Conservation (phyloP, 2,329 filamentous ascomycete genomes). For the Penicillium hesseltinei region DNA sequence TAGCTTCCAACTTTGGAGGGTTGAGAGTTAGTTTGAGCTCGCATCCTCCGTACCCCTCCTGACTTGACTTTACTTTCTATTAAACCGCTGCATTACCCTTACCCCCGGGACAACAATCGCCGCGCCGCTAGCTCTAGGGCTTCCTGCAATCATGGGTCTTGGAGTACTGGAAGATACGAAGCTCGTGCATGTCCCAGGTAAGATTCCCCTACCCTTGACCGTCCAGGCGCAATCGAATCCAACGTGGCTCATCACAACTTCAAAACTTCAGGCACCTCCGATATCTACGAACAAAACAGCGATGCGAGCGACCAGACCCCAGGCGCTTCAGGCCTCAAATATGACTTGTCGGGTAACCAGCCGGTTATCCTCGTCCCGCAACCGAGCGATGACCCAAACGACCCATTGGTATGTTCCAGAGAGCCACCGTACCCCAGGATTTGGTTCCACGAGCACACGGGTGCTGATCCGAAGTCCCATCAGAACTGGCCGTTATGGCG, state of each 20-base stretch:
- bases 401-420: conserved; percentile 64
- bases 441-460: background rate
- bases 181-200: conserved; percentile 72
- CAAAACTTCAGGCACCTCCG: conserved; percentile 39
- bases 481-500: conserved; percentile 84
- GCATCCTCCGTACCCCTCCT: background rate
- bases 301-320: conserved; percentile 31
- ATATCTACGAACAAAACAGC: conserved; percentile 62
- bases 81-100: background rate
- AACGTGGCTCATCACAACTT: background rate
- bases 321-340: conserved; percentile 60
- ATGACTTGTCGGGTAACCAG: conserved; percentile 63
- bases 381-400: conserved; percentile 85
- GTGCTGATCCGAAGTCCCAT: background rate
- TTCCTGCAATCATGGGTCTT: conserved; percentile 57
- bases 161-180: conserved; percentile 69
- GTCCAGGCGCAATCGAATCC: background rate
- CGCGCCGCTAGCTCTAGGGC: background rate
- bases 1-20: background rate
- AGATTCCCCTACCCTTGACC: conserved; percentile 20
- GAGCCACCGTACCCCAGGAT: conserved; percentile 33
- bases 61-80: background rate
- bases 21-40: background rate
- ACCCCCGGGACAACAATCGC: background rate
- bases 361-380: conserved; percentile 85